A percentile compares a stretch with the other conserved stretches of the same genome.
Evolutionary conservation across 208 protist genomes (phyloP).

Genomic region (Crithidia brevicula): DNA sequence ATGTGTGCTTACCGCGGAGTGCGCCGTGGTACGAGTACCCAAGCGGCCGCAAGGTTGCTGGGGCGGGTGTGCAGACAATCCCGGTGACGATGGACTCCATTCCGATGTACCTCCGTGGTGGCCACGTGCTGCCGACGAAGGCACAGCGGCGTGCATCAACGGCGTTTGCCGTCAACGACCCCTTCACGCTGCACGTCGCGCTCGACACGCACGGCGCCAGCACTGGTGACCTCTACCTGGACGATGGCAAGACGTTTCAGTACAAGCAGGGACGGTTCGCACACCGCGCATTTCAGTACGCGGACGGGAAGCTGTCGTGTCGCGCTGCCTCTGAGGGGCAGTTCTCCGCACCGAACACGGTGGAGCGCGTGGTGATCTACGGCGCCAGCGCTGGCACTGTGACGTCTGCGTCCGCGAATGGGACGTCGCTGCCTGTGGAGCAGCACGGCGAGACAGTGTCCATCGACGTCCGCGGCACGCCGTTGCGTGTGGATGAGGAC

Average conservation of each 20-base stretch:
- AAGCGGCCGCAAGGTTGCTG: constrained; percentile 19
- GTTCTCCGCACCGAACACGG: constrained; percentile 32
- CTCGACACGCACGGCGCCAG: constrained; percentile 60
- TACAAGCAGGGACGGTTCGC: constrained; percentile 54
- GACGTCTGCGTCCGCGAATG: constrained; percentile 1
- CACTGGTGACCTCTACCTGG: constrained; percentile 63
- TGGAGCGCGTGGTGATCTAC: constrained; percentile 62
- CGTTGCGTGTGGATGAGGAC: constrained; percentile 16
- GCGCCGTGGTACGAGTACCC: constrained; percentile 66
- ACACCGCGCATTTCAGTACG: constrained; percentile 42
- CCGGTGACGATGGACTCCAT: constrained; percentile 80
- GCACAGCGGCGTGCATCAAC: constrained; percentile 84
- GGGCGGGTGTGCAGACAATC: constrained; percentile 13
- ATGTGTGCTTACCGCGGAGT: constrained; percentile 74
- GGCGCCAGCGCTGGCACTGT: not conserved
- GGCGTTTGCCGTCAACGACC: constrained; percentile 77
- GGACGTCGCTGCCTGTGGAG: constrained; percentile 10
- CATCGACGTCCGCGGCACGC: constrained; percentile 12
- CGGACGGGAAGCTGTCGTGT: constrained; percentile 35
- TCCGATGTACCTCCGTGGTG: constrained; percentile 92
- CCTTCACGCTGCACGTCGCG: constrained; percentile 93
- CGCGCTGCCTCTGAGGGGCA: constrained; percentile 22
- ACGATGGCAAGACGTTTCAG: constrained; percentile 64
- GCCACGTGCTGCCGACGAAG: constrained; percentile 90
- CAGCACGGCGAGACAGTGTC: constrained; percentile 14